phyloP scores from a whole-genome alignment of 2,329 filamentous ascomycete species.

The Hypomyces rosellus region DNA sequence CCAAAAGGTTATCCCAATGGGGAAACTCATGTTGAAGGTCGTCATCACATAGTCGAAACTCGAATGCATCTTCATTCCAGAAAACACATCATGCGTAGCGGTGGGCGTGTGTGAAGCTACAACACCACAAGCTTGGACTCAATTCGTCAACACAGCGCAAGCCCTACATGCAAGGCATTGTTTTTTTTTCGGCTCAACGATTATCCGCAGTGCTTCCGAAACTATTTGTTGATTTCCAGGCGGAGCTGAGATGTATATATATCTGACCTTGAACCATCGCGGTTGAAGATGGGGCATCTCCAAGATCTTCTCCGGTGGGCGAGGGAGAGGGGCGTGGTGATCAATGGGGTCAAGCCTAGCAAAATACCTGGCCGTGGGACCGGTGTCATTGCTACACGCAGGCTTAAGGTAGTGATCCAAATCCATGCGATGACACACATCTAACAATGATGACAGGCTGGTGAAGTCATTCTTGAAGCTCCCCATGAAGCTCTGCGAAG shows the following conservation, averaged over 20 bases:
- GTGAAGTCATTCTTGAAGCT: slow-evolving; percentile 58
- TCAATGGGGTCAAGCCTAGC: slow-evolving; percentile 59
- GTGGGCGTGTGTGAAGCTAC: no score
- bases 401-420: slow-evolving; percentile 48
- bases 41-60: no score
- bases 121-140: no score
- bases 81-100: no score
- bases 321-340: slow-evolving; percentile 17
- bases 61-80: no score
- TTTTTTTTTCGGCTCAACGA: neutral
- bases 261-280: no score
- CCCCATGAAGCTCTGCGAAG: slow-evolving; percentile 60
- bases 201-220: neutral
- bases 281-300: neutral
- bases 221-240: neutral
- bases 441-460: slow-evolving; percentile 22
- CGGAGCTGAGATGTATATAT: no score
- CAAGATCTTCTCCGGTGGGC: slow-evolving; percentile 4
- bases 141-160: no score
- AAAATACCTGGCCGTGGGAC: slow-evolving; percentile 63
- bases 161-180: no score
- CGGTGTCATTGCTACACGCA: slow-evolving; percentile 61
- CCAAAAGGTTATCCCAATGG: no score
- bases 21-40: no score
- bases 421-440: no score